Conservation (phyloP, 305 asterid species). For the Solanum hybrid region DNA sequence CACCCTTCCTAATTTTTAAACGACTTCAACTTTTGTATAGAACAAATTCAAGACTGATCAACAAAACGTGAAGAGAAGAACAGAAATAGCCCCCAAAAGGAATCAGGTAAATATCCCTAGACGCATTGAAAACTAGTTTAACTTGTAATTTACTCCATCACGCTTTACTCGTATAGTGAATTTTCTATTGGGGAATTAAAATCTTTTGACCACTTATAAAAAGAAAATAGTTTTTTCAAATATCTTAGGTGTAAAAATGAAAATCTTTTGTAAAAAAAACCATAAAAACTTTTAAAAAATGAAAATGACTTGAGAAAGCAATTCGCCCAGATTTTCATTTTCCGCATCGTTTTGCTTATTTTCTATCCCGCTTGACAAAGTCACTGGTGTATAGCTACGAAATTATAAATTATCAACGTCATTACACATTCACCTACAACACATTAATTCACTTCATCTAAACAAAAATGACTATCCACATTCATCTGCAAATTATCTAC, state of each 20-base stretch:
- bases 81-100: too few relatives aligned
- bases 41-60: too few relatives aligned
- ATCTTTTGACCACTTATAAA: background rate
- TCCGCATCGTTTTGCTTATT: background rate
- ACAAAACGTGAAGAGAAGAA: too few relatives aligned
- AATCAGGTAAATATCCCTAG: too few relatives aligned
- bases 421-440: background rate
- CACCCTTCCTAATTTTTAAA: too few relatives aligned
- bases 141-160: too few relatives aligned
- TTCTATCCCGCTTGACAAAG: background rate
- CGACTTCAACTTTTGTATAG: too few relatives aligned
- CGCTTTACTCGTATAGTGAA: background rate
- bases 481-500: slow-evolving; percentile 15
- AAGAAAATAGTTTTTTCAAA: background rate
- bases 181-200: background rate
- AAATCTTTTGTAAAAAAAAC: background rate
- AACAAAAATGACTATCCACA: slow-evolving; percentile 12
- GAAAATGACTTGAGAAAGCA: background rate
- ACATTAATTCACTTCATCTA: slow-evolving; percentile 17
- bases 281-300: background rate
- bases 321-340: background rate
- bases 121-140: too few relatives aligned
- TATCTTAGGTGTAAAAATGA: background rate
- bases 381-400: background rate
- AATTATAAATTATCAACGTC: background rate